Percentiles rank a stretch among this genome's conserved stretches.
Conservation (phyloP, 2,329 filamentous ascomycete species). For the Stagonosporopsis rhizophila region DNA sequence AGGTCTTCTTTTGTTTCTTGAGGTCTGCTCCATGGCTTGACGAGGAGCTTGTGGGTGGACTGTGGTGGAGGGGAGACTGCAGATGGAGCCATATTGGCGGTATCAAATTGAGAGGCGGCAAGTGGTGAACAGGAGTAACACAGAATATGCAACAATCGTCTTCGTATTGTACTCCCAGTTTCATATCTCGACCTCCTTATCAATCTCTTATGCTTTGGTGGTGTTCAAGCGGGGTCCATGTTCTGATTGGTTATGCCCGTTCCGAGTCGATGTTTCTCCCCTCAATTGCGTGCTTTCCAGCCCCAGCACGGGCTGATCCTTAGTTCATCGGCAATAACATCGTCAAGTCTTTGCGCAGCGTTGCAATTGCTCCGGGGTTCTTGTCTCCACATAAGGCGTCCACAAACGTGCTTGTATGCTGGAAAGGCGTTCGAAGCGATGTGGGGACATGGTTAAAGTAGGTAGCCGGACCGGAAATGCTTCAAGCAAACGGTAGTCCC, state of each 20-base stretch:
- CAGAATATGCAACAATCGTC: neutral
- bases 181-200: neutral
- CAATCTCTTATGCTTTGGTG: neutral
- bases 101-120: no score
- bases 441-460: neutral
- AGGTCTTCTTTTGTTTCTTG: constrained; percentile 28
- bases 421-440: neutral
- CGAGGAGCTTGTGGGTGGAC: constrained; percentile 11
- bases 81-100: constrained; percentile 26
- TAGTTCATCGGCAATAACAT: constrained; percentile 7
- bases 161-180: neutral
- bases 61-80: constrained; percentile 17
- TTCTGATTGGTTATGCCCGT: constrained; percentile 15
- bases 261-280: constrained; percentile 15
- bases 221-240: constrained; percentile 13
- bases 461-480: neutral
- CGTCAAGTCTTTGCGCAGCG: neutral
- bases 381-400: constrained; percentile 4
- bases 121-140: neutral
- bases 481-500: neutral
- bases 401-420: constrained; percentile 7
- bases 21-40: constrained; percentile 30
- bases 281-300: constrained; percentile 32
- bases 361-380: neutral
- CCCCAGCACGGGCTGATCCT: constrained; percentile 16